A percentile compares a stretch with the other conserved stretches of the same genome.
Conservation (phyloP, 148 eudicot genomes). For the Fagopyrum esculentum region DNA sequence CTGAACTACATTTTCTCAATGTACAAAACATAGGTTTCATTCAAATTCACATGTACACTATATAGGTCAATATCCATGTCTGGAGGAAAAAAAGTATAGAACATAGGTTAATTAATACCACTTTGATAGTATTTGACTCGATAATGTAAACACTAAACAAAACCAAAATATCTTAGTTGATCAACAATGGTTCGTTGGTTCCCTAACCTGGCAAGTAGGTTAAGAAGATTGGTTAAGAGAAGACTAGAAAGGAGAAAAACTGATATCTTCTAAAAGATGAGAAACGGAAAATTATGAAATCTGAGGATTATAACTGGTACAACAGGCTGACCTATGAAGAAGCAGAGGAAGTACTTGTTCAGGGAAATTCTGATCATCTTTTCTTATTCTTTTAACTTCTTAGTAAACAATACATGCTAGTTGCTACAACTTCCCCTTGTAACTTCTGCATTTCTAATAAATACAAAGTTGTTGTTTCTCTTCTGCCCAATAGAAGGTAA, state of each 20-base stretch:
- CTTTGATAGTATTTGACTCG: neutral
- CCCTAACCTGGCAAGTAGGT: neutral
- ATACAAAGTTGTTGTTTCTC: neutral
- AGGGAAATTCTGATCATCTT: no score
- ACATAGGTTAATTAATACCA: neutral
- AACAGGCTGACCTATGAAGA: neutral
- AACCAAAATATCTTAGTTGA: neutral
- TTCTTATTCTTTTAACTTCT: no score
- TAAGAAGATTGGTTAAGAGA: neutral
- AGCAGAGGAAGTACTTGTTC: neutral
- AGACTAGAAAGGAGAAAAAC: neutral
- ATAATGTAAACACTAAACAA: neutral
- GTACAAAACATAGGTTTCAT: neutral
- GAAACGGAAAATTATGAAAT: no score
- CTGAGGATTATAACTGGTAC: no score
- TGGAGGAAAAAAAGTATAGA: no score
- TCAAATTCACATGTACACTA: no score
- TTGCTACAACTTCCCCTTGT: neutral
- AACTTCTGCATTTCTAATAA: neutral
- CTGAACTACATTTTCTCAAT: neutral
- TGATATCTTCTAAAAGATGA: neutral
- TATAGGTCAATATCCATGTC: no score
- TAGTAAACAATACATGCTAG: no score
- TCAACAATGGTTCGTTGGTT: neutral
- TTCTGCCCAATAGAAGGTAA: neutral